Base-by-base conservation (phyloP, 1,284 basidiomycete genomes). In the Microbotryum violaceum region DNA sequence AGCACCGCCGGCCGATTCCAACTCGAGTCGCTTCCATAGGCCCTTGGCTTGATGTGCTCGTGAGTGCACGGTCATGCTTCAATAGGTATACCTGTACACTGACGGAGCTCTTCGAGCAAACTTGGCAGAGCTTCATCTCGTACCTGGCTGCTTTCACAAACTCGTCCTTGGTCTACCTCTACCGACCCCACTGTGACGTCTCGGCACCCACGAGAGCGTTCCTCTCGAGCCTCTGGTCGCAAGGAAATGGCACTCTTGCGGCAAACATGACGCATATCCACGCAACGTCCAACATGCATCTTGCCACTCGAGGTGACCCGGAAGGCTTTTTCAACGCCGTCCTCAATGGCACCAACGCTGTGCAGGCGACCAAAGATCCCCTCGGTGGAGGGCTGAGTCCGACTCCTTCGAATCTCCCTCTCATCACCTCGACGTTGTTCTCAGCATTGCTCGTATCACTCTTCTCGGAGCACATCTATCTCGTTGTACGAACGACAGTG, bases 141-240 rank as follows among this genome's bases (percentile, higher is more conserved):
- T 96, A 91, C 90, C 78, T 94, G 55, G 85, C 85, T 2, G 85
- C 89, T 0, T 78, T 94, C 53, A 89, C 86, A 27, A 93, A 91
- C 74, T 82, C 88, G 0, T 86, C 90, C 5, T 82, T 96, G 56
- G 86, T 93, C 53, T 89, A 88, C 76, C 83, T 91, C 69, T 91
- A 91, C 80, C 83, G 81, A 46, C 78, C 79, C 3, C 62, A 58
- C 25, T 68, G 68, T 1, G 60, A 61, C 12, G 62, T 33, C 33
- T 54, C 60, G 8, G 53, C 57, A 16, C 37, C 45, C 14, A 55
- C 60, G 2, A 62, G 59, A 7, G 31, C 48, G 9, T 53, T 52
- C 53, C 29, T 64, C 56, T 25, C 33, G 6, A 49, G 61, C 54
- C 16, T 62, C 21, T 59, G 57, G 10, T 25, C 48, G 48, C 44